Base-by-base conservation (phyloP, 2,329 filamentous ascomycete species). In the Trichoderma hamatum region DNA sequence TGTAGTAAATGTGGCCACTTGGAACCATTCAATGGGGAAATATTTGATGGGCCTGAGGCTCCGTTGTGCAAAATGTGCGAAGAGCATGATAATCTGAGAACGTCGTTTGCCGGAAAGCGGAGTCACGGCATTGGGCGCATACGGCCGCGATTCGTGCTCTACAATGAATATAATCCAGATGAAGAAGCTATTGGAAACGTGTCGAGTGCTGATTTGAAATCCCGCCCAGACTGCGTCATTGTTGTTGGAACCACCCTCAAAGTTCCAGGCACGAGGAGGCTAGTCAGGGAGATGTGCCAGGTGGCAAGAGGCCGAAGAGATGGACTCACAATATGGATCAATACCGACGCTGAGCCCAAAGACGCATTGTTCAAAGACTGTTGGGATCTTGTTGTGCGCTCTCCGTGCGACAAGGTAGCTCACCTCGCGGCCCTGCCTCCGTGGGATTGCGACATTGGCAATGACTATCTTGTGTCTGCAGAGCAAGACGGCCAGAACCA, bases 91-190 rank as follows among this genome's bases (percentile, higher is more conserved):
- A 81, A 88, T 69, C 87, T 94, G 59, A 92, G 96, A 75, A 92
- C 91, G 19, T 85, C 86, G 5, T 84, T 89, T 71, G 92, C 90
- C 14, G 94, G 94, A 60, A 95, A 97, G 80, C 89, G 96, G 70
- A 97, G 94, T 76, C 96, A 97, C 76, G 96, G 96, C 1, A 92
- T 99, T 74, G 96, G 96, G 52, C 89, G 92, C 71, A 83, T 99
- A 71, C 89, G 96, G 26, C 96, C 96, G 26, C 89, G 96, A 69
- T 97, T 99, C 83, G 95, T 98, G 5, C 86, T 99, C 11, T 99
- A 99, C 83, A 97, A 98, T 78, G 96, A 99, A 79, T 91, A 93
- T 78, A 97, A 98, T 77, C 96, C 96, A 0, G 96, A 99, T 73
- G 93, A 96, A 73, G 95, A 97, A 74, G 95, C 96, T 16, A 99